Percentiles rank a stretch among this genome's conserved stretches.
Evolutionary conservation across 257 asterid species (phyloP).

Genomic region (Echites panduratus): DNA sequence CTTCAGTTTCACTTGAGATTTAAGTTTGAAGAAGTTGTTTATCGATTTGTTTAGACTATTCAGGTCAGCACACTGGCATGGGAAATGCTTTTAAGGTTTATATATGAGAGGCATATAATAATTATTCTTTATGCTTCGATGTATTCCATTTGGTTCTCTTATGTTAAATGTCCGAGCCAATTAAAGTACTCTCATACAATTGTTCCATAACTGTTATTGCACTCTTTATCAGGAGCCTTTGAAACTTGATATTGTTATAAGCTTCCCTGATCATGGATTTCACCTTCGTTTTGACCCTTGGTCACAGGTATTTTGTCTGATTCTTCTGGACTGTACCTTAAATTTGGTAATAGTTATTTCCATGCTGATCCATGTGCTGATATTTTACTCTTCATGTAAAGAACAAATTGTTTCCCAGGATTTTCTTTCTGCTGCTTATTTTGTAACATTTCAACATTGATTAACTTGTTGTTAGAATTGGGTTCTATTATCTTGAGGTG

Average conservation of each 20-base stretch:
- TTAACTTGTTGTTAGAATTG: neutral
- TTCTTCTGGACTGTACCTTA: slow-evolving; percentile 9
- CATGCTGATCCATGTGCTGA: neutral
- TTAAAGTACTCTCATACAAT: neutral
- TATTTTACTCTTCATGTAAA: neutral
- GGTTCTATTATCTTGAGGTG: neutral
- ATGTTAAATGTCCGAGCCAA: too few relatives aligned
- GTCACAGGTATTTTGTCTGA: slow-evolving; percentile 61
- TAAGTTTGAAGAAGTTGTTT: neutral
- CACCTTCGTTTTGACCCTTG: slow-evolving; percentile 88
- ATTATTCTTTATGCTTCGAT: too few relatives aligned
- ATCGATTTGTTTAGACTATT: neutral
- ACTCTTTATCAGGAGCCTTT: slow-evolving; percentile 60
- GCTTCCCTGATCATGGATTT: slow-evolving; percentile 90
- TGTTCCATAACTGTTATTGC: neutral
- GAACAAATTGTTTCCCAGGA: neutral
- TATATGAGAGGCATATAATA: too few relatives aligned
- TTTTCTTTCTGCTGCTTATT: neutral
- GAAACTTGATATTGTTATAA: slow-evolving; percentile 72
- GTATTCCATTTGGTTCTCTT: too few relatives aligned
- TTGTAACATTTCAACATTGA: neutral
- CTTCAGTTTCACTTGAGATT: neutral
- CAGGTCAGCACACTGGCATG: neutral
- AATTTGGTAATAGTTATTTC: neutral
- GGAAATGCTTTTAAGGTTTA: too few relatives aligned